Conservation (phyloP, 2,329 filamentous ascomycete species). For the Escovopsis sp. region DNA sequence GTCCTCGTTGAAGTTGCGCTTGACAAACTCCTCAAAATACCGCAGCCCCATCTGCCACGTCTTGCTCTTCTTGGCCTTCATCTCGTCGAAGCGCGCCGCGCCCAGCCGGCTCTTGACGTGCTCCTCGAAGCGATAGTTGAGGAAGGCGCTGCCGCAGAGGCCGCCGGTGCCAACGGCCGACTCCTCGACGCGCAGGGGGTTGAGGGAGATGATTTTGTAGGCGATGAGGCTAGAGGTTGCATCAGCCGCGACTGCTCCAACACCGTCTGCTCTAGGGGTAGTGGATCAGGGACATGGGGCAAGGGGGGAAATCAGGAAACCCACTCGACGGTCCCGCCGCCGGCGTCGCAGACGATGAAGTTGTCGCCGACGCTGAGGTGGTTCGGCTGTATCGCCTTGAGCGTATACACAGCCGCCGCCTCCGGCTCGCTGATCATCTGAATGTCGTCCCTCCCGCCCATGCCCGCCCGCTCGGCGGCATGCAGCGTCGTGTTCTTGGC, state of each 20-base stretch:
- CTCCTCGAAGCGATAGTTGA: constrained; percentile 71
- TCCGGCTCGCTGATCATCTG: constrained; percentile 72
- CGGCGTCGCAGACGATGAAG: constrained; percentile 47
- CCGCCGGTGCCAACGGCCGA: constrained; percentile 67
- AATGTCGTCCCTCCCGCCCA: constrained; percentile 54
- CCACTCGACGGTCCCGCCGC: constrained; percentile 52
- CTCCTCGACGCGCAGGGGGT: constrained; percentile 59
- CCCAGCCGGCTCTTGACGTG: constrained; percentile 56
- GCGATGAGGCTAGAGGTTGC: constrained; percentile 45
- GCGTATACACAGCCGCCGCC: constrained; percentile 63
- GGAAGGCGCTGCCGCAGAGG: constrained; percentile 61
- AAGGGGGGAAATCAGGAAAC: constrained; percentile 10
- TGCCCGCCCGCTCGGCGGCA: constrained; percentile 63
- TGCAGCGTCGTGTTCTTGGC: constrained; percentile 73
- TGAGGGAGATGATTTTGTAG: constrained; percentile 62
- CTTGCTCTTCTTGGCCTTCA: constrained; percentile 63
- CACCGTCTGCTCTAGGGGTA: too few relatives aligned
- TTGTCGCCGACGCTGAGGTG: constrained; percentile 53
- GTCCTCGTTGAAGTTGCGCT: constrained; percentile 68
- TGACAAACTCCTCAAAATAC: constrained; percentile 76
- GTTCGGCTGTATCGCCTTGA: constrained; percentile 66
- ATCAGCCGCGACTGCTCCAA: background rate
- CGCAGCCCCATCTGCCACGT: constrained; percentile 67
- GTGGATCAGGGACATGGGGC: background rate
- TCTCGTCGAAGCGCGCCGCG: constrained; percentile 50